Evolutionary conservation across 2,329 filamentous ascomycete genomes (phyloP), one percentile per base, ranked within the genome.

Genomic region (Paramyrothecium sp.): DNA sequence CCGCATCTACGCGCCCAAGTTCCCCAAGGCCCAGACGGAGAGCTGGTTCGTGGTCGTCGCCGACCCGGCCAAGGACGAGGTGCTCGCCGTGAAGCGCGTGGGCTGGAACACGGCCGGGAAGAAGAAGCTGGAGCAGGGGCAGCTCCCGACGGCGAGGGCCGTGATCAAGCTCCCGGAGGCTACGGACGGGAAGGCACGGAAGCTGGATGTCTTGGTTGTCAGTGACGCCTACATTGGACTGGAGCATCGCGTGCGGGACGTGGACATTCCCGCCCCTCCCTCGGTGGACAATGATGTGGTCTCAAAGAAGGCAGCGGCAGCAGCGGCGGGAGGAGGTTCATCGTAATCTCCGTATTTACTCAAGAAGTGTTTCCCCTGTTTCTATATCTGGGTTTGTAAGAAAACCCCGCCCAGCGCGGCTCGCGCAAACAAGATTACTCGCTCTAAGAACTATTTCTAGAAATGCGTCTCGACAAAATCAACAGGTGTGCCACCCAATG

Each of bases 21-120:
- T 96, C 75, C 94, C 94, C 1, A 99, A 99, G 74, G 87, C 92
- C 17, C 95, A 99, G 73, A 95, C 87, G 0, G 95, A 99, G 69
- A 93, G 93, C 0, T 98, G 89, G 84, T 98, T 99, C 72, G 85
- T 95, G 16, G 70, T 98, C 21, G 82, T 96, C 0, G 88, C 87
- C 7, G 86, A 90, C 64, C 67, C 83, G 2, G 78, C 77, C 1
- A 82, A 76, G 7, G 91, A 94, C 58, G 91, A 97, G 64, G 81
- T 98, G 44, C 74, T 97, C 3, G 94, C 90, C 3, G 79, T 99
- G 61, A 98, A 97, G 81, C 81, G 95, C 30, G 84, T 95, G 0
- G 88, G 87, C 2, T 98, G 95, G 93, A 70, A 65, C 55, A 58
- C 69, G 38, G 57, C 56, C 30, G 63, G 55, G 20, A 66, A 60